These are phyloP conservation scores for Tremella yokohamensis DNA, from an alignment of 768 basidiomycete genomes.

Conservation along the genomic window DNA sequence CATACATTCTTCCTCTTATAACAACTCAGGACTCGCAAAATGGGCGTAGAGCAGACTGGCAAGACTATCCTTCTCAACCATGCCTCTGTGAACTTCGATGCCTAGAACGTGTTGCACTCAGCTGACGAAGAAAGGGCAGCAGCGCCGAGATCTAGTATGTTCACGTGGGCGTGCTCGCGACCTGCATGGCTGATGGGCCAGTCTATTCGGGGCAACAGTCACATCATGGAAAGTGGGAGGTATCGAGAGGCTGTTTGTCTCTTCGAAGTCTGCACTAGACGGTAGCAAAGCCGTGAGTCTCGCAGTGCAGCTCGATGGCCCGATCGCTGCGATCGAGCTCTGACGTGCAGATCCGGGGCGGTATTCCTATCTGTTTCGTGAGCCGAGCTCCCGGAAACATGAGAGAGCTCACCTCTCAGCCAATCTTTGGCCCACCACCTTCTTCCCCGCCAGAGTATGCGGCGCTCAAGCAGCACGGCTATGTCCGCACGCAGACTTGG, in stretches of 20 bases:
- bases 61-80: conserved; percentile 32
- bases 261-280: conserved; percentile 71
- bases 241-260: conserved; percentile 74
- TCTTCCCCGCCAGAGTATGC: conserved; percentile 60
- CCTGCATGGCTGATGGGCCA: conserved; percentile 15
- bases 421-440: conserved; percentile 78
- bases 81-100: conserved; percentile 27
- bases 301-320: neutral
- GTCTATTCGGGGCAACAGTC: conserved; percentile 77
- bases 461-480: conserved; percentile 78
- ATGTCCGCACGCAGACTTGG: conserved; percentile 78
- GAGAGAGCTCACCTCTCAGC: conserved; percentile 52
- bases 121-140: conserved; percentile 24
- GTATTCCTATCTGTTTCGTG: conserved; percentile 61
- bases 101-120: neutral
- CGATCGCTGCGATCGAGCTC: neutral
- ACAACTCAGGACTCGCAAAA: conserved; percentile 14
- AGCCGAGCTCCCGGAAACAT: conserved; percentile 15
- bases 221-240: conserved; percentile 70
- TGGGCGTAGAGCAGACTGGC: conserved; percentile 39
- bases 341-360: conserved; percentile 51
- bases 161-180: neutral
- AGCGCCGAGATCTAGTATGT: conserved; percentile 44
- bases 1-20: neutral
- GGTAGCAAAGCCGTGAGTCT: conserved; percentile 69